phyloP scores from a whole-genome alignment of 208 protist genomes.

The Acanthamoeba castellanii region DNA sequence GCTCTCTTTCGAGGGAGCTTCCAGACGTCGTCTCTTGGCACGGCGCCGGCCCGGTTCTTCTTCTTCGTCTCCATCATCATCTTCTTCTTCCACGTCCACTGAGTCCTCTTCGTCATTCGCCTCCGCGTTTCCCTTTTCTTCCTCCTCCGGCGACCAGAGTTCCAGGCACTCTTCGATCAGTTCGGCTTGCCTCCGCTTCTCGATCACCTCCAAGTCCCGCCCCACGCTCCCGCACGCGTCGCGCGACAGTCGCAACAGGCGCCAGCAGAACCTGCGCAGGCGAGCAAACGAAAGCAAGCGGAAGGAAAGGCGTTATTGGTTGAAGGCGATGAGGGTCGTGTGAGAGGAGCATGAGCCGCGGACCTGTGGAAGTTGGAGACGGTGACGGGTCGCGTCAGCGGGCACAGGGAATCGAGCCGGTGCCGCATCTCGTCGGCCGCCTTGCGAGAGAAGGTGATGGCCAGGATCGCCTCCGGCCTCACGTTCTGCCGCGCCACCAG shows the following conservation, averaged over 20 bases:
- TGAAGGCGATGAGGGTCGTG: no score
- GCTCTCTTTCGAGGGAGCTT: neutral
- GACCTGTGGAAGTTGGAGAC: conserved; percentile 35
- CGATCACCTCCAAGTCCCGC: neutral
- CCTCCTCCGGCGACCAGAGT: neutral
- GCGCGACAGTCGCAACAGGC: neutral
- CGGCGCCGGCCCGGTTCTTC: neutral
- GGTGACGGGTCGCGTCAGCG: conserved; percentile 20
- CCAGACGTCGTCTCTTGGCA: neutral
- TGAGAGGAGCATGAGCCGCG: no score
- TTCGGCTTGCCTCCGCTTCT: neutral
- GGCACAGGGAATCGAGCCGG: conserved; percentile 20
- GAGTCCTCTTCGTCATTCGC: neutral
- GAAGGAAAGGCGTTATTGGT: no score
- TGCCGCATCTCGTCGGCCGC: conserved; percentile 77
- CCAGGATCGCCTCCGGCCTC: conserved; percentile 70
- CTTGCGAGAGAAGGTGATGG: conserved; percentile 81
- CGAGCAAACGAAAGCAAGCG: no score
- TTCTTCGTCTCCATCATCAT: neutral
- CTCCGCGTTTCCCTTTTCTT: neutral
- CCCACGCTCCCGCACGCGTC: neutral
- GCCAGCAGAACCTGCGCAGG: neutral
- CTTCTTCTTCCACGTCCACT: conserved; percentile 11
- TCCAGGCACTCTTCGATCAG: neutral
- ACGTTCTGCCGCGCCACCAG: conserved; percentile 67